These are phyloP conservation scores for Volvox africanus DNA, from an alignment of 139 green algal species.

Conservation along the genomic window DNA sequence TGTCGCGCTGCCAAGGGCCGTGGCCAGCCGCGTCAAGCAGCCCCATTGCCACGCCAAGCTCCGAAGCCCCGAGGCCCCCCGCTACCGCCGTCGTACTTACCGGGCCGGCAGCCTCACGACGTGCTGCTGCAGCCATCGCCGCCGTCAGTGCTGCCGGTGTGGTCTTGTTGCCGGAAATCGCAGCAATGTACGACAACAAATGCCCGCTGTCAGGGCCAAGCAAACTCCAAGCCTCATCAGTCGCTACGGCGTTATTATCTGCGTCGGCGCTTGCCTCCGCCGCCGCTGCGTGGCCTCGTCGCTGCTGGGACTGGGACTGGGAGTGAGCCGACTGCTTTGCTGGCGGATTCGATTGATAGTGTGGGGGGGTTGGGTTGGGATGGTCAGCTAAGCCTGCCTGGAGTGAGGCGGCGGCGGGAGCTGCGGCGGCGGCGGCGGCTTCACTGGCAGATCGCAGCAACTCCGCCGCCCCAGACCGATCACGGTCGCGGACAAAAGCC, in stretches of 20 bases:
- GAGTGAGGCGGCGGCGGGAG: neutral
- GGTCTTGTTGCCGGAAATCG: neutral
- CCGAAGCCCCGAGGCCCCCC: neutral
- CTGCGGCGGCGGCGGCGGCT: neutral
- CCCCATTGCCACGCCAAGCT: neutral
- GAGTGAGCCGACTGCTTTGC: neutral
- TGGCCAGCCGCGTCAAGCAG: neutral
- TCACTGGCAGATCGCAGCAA: neutral
- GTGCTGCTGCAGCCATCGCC: too few relatives aligned
- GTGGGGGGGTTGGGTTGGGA: neutral
- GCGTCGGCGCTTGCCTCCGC: neutral
- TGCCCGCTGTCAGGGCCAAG: neutral
- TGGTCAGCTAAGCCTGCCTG: neutral
- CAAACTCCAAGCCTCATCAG: neutral
- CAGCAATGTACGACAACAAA: conserved; percentile 16
- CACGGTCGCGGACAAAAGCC: neutral
- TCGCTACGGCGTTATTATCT: neutral
- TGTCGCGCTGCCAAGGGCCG: neutral
- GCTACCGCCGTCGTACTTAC: neutral
- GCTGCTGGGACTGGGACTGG: neutral
- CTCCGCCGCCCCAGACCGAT: neutral
- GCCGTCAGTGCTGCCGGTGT: neutral
- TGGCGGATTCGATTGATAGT: neutral
- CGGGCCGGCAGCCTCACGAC: too few relatives aligned
- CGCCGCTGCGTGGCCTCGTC: neutral